These are phyloP conservation scores for Magnusiomyces magnusii DNA, from an alignment of 1,139 yeast species.

Conservation along the genomic window DNA sequence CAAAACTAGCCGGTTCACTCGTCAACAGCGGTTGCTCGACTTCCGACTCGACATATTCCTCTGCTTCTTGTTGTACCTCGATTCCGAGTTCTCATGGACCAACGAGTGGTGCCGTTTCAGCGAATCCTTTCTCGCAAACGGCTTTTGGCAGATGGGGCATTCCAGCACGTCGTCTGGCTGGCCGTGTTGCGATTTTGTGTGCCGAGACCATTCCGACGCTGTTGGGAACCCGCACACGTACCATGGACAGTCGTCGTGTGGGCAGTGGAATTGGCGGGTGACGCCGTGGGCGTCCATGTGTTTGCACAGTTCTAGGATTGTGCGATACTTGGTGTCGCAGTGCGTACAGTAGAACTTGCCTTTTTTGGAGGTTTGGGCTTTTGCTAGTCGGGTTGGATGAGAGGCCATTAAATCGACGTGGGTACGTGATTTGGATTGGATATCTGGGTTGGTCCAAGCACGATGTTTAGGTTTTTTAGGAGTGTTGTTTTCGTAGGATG, in stretches of 20 bases:
- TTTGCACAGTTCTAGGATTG: slow-evolving; percentile 37
- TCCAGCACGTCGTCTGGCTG: slow-evolving; percentile 27
- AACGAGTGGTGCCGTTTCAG: background rate
- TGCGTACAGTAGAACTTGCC: slow-evolving; percentile 48
- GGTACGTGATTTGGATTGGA: slow-evolving; percentile 1
- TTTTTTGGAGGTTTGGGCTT: slow-evolving; percentile 33
- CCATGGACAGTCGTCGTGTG: slow-evolving; percentile 53
- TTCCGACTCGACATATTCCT: background rate
- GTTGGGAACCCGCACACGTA: slow-evolving; percentile 51
- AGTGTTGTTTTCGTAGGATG: too few species aligned
- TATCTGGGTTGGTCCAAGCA: slow-evolving; percentile 13
- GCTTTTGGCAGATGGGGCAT: slow-evolving; percentile 42
- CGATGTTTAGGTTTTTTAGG: background rate
- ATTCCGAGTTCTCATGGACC: slow-evolving; percentile 1
- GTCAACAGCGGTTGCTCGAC: too few species aligned
- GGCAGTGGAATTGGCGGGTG: slow-evolving; percentile 44
- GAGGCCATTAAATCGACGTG: slow-evolving; percentile 9
- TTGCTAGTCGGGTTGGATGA: slow-evolving; percentile 1
- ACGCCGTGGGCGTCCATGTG: slow-evolving; percentile 43
- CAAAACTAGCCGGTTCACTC: too few species aligned
- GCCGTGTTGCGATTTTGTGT: slow-evolving; percentile 49
- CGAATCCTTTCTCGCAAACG: slow-evolving; percentile 42
- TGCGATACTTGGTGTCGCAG: slow-evolving; percentile 39
- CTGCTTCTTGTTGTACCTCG: slow-evolving; percentile 1
- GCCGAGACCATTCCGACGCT: slow-evolving; percentile 54